These are phyloP conservation scores for Thoreauomyces humboldtii DNA, from an alignment of 192 early-diverging fungal species.

Conservation along the genomic window DNA sequence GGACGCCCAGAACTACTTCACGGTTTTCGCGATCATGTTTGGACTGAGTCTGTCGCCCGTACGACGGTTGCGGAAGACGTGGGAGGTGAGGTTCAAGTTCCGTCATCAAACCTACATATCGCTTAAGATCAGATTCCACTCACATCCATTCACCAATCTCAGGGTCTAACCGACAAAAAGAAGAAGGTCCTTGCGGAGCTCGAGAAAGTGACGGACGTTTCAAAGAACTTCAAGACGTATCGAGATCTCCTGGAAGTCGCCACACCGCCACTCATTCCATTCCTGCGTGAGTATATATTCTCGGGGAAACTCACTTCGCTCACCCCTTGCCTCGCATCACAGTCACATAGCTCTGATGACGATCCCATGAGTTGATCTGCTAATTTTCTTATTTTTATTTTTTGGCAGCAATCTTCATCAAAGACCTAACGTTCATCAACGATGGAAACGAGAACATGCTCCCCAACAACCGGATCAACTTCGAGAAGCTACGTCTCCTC, in stretches of 20 bases:
- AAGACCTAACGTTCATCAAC: constrained; percentile 61
- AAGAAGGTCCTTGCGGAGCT: constrained; percentile 45
- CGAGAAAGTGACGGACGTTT: constrained; percentile 51
- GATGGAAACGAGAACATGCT: constrained; percentile 55
- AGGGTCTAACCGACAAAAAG: constrained; percentile 44
- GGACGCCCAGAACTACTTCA: constrained; percentile 52
- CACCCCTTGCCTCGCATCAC: too few relatives aligned
- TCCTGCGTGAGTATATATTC: constrained; percentile 50
- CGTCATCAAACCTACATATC: too few relatives aligned
- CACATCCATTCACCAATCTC: too few relatives aligned
- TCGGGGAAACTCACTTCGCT: too few relatives aligned
- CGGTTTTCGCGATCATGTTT: constrained; percentile 53
- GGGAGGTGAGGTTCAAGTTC: constrained; percentile 55
- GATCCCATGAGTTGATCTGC: too few relatives aligned
- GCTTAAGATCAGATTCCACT: too few relatives aligned
- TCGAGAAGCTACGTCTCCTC: constrained; percentile 61
- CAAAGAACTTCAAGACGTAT: constrained; percentile 58
- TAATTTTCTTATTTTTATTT: constrained; percentile 1
- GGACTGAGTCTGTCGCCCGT: constrained; percentile 54
- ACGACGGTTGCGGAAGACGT: constrained; percentile 53
- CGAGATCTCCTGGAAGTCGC: constrained; percentile 39
- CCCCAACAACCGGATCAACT: constrained; percentile 41
- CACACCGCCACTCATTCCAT: constrained; percentile 54
- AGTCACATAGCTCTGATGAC: too few relatives aligned
- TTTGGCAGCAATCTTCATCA: constrained; percentile 51